phyloP scores from a whole-genome alignment of 1,139 yeast species.

The Arxiozyma bovina region DNA sequence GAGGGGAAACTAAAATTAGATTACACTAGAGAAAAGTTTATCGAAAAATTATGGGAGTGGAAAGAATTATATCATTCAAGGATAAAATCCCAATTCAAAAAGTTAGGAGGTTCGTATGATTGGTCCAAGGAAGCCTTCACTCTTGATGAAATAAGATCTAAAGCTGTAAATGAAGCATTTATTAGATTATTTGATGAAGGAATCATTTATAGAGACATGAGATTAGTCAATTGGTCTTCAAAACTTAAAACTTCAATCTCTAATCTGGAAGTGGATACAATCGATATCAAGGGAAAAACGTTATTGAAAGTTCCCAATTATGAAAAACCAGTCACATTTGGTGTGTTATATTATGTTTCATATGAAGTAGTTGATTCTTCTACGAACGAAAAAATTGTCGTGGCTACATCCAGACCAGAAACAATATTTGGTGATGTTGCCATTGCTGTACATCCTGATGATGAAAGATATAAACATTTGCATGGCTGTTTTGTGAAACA shows the following conservation, averaged over 20 bases:
- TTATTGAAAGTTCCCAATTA: constrained; percentile 78
- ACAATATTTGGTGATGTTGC: constrained; percentile 96
- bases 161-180: constrained; percentile 84
- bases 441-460: constrained; percentile 93
- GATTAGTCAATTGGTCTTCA: constrained; percentile 95
- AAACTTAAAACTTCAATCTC: constrained; percentile 90
- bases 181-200: constrained; percentile 89
- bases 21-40: constrained; percentile 81
- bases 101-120: constrained; percentile 92
- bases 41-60: constrained; percentile 93
- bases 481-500: constrained; percentile 87
- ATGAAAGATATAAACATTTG: constrained; percentile 79
- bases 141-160: constrained; percentile 64
- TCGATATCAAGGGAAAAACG: constrained; percentile 74
- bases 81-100: constrained; percentile 73
- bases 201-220: constrained; percentile 82
- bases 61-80: constrained; percentile 82
- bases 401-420: constrained; percentile 98
- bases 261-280: constrained; percentile 89
- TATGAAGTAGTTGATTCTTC: constrained; percentile 68
- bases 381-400: constrained; percentile 70
- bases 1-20: constrained; percentile 88
- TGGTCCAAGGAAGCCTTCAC: constrained; percentile 94
- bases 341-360: constrained; percentile 90
- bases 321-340: constrained; percentile 83